Base-by-base conservation (phyloP, 2,329 filamentous ascomycete genomes). In the Apiospora arundinis region DNA sequence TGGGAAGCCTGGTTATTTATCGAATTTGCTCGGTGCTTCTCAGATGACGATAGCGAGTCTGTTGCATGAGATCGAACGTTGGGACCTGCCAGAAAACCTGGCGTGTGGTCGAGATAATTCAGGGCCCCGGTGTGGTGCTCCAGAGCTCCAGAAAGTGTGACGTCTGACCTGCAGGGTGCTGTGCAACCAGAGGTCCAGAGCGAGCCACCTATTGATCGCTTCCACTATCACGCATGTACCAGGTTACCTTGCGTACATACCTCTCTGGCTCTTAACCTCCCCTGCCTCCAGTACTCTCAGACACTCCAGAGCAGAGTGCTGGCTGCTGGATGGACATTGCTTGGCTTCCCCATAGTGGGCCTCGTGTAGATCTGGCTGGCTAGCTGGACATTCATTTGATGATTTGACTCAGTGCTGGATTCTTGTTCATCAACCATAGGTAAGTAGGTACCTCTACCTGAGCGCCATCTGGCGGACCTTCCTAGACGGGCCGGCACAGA, bases 141-240 rank as follows among this genome's bases (percentile, higher is more conserved):
- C 56, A 63, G 32, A 32, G 6, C n/a, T 4, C 32, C 6, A 6
- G 32, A 63, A 40, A 63, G 28, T 4, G 56, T 63, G 56, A 63
- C 56, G 56, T 63, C 56, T 63, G 56, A 60, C 56, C 56, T 63
- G 32, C 56, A 60, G 52, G 52, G 16, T 37, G 28, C 52, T 60
- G 52, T 18, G 14, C 52, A 37, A 60, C 52, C 28, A 60, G 52
- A 60, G 52, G 52, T 16, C 49, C 25, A 56, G 49, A 56, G 49
- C 25, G 25, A 56, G 49, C 49, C 49, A 56, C 49, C 49, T 56
- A 52, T 52, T 11, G 49, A 52, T 52, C 23, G 49, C n/a, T 52
- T 23, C 49, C 12, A 6, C 49, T 6, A 52, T 28, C 21, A 48
- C 46, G 49, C 49, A 52, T 28, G 49, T 28, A 25, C 48, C 12